Percentiles rank a stretch among this genome's conserved stretches.
Evolutionary conservation across 371 early-diverging fungal species (phyloP).

Genomic region (Ordospora pajunii): DNA sequence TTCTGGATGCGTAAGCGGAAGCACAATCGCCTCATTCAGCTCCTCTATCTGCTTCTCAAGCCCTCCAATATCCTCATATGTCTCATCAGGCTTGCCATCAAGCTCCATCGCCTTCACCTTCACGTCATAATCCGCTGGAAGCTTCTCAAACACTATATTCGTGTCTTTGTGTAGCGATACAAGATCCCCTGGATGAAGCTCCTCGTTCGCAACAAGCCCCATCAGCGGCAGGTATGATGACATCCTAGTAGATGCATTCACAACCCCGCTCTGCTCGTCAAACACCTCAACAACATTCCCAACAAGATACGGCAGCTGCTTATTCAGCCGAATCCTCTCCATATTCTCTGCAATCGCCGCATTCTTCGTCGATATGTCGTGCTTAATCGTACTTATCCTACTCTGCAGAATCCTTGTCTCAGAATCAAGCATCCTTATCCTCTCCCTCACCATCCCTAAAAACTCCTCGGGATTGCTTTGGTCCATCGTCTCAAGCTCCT

Average conservation of each 20-base stretch:
- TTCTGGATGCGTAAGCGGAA: constrained; percentile 92
- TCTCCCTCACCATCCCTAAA: constrained; percentile 32
- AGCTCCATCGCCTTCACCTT: constrained; percentile 99
- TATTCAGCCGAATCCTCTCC: constrained; percentile 94
- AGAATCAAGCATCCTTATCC: constrained; percentile 50
- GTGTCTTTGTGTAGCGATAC: constrained; percentile 99
- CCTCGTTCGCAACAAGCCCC: constrained; percentile 82
- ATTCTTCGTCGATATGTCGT: constrained; percentile 63
- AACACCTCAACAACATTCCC: constrained; percentile 90
- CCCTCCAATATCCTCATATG: constrained; percentile 95
- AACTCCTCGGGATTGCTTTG: constrained; percentile 26
- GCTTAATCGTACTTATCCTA: constrained; percentile 54
- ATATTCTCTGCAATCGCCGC: constrained; percentile 91
- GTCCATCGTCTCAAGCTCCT: constrained; percentile 41
- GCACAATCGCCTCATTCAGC: constrained; percentile 89
- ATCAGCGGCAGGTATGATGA: constrained; percentile 76
- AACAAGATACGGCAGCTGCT: constrained; percentile 93
- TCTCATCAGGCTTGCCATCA: constrained; percentile 96
- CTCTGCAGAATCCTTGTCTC: constrained; percentile 57
- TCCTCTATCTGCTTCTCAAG: constrained; percentile 96
- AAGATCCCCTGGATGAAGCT: constrained; percentile 87
- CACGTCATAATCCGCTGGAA: constrained; percentile 95
- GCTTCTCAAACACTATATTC: constrained; percentile 87
- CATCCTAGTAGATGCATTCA: constrained; percentile 54
- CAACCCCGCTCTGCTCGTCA: constrained; percentile 36